These are phyloP conservation scores for Arthrobotrys sinensis DNA, from an alignment of 2,329 filamentous ascomycete genomes.

Conservation along the genomic window DNA sequence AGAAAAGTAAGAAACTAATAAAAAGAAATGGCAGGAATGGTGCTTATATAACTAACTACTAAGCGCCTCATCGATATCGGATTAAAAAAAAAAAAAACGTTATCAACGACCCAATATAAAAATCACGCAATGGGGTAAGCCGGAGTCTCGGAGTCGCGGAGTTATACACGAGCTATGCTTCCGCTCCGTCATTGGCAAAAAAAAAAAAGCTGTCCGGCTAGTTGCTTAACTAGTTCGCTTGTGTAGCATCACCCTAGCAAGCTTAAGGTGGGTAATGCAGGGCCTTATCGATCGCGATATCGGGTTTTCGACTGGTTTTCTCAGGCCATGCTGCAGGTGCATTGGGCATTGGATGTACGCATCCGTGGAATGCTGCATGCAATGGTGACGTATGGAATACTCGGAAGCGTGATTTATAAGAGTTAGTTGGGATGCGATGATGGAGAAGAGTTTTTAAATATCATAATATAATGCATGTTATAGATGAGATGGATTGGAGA, in stretches of 20 bases:
- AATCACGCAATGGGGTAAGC: constrained; percentile 49
- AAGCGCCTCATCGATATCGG: constrained; percentile 24
- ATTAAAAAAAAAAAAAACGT: constrained; percentile 35
- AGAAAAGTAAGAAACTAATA: neutral
- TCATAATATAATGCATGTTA: constrained; percentile 6
- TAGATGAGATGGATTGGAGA: constrained; percentile 48
- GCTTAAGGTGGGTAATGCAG: constrained; percentile 9
- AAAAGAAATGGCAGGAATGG: neutral
- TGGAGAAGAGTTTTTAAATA: neutral
- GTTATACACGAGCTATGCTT: constrained; percentile 45
- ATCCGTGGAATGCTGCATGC: constrained; percentile 1
- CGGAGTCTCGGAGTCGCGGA: constrained; percentile 46
- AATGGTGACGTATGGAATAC: neutral
- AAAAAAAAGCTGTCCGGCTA: neutral
- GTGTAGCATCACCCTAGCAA: neutral
- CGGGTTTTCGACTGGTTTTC: constrained; percentile 1
- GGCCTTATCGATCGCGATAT: constrained; percentile 37
- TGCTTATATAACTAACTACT: constrained; percentile 18
- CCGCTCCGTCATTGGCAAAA: constrained; percentile 54
- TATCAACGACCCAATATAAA: constrained; percentile 17
- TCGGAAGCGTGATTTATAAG: neutral
- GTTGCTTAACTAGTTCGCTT: constrained; percentile 13
- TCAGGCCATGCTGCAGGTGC: constrained; percentile 9
- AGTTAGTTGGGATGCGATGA: neutral
- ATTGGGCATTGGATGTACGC: constrained; percentile 12